Conservation (phyloP, 2,329 filamentous ascomycete genomes). For the Fusarium tjaetaba region DNA sequence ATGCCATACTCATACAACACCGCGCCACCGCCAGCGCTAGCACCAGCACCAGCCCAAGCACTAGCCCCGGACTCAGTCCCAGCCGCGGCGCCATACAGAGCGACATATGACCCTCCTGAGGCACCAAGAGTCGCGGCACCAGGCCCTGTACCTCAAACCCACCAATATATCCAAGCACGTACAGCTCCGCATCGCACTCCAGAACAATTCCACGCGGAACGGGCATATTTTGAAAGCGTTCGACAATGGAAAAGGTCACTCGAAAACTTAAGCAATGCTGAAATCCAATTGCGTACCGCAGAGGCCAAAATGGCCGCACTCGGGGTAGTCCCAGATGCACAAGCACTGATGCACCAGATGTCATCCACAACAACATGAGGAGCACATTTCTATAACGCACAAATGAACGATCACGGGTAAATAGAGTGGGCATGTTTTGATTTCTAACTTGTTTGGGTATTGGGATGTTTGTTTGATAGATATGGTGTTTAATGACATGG, state of each 20-base stretch:
- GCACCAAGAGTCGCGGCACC: background rate
- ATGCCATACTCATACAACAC: background rate
- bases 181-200: background rate
- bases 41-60: no score
- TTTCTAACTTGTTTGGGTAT: no score
- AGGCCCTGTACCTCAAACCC: background rate
- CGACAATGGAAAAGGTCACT: background rate
- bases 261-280: background rate
- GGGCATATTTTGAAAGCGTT: background rate
- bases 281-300: background rate
- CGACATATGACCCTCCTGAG: background rate
- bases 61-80: no score
- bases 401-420: no score
- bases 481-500: background rate
- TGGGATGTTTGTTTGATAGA: background rate
- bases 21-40: no score
- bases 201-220: background rate
- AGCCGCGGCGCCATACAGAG: background rate
- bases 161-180: background rate
- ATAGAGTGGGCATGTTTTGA: no score
- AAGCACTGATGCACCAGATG: no score
- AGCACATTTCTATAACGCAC: no score
- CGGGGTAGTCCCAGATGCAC: background rate
- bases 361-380: no score
- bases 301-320: background rate